Percentiles rank a stretch among this genome's conserved stretches.
Evolutionary conservation across 306 rosid genomes (phyloP).

Genomic region (Neltuma alba): DNA sequence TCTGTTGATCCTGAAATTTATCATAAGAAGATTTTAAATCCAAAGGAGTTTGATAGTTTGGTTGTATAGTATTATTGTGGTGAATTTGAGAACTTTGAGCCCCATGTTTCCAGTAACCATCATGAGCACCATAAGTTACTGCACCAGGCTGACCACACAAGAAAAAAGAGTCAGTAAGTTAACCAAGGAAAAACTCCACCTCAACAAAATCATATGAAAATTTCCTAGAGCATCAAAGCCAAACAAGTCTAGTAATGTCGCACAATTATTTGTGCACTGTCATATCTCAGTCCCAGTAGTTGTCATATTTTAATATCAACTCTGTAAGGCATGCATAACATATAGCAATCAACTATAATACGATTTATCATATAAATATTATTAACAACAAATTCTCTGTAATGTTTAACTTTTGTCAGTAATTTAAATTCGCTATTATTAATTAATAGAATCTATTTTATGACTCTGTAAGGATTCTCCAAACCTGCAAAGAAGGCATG

Average conservation of each 20-base stretch:
- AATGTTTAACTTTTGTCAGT: constrained; percentile 11
- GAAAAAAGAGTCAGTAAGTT: constrained; percentile 44
- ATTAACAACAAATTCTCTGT: constrained; percentile 12
- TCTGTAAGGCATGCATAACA: constrained; percentile 15
- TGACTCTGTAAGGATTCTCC: constrained; percentile 43
- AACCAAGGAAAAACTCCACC: constrained; percentile 31
- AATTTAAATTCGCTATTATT: constrained; percentile 25
- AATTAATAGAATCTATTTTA: constrained; percentile 29
- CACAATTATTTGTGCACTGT: background rate
- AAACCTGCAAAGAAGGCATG: constrained; percentile 84
- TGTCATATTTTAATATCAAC: background rate
- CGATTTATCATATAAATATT: constrained; percentile 9
- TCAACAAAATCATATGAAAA: constrained; percentile 33
- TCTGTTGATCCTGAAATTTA: constrained; percentile 93
- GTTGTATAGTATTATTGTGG: constrained; percentile 68
- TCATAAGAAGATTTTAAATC: constrained; percentile 86
- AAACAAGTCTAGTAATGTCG: constrained; percentile 16
- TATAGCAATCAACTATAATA: constrained; percentile 2
- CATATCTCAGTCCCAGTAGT: background rate
- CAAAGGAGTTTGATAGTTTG: constrained; percentile 79
- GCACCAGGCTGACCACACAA: constrained; percentile 84
- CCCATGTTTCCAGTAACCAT: constrained; percentile 90
- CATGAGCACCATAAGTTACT: constrained; percentile 71
- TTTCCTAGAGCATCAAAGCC: constrained; percentile 26
- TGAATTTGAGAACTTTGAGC: constrained; percentile 74